Evolutionary conservation across 1,139 yeast species (phyloP), one percentile per base, ranked within the genome.

Genomic region (Yamadazyma sp.): DNA sequence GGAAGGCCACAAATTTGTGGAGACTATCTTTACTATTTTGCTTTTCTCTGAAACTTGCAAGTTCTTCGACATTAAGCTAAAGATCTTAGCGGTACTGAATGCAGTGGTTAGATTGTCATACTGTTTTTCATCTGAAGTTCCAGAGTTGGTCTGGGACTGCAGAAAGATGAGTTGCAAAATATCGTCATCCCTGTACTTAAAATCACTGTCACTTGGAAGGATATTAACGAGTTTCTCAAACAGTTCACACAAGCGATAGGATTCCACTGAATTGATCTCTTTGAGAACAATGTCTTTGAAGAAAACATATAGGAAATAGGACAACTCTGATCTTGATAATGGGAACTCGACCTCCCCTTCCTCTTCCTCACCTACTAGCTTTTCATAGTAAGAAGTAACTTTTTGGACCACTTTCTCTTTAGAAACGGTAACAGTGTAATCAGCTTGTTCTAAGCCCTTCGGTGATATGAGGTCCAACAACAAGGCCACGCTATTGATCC

Each of bases 391-490:
- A 42, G 44, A 3, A 61, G 28, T 4, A 62, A 58, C 11, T 53
- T 58, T 8, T 9, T 46, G 28, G 27, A 43, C 40, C 14, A 53
- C 38, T 1, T 22, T 42, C 7, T 67, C 17, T 15, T 26, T 16
- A 17, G 27, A 20, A 14, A 34, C 5, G 2, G 4, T n/a, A 4
- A 6, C 16, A 2, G 31, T 34, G 12, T 17, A 17, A 12, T 33
- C 15, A 16, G 10, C 23, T 5, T 17, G 14, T 6, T 34, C 32
- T 16, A 18, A 34, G 4, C 44, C 44, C 34, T 85, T 64, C 34
- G 74, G 78, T 0, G 94, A 87, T 16, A 83, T 73, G 36, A 78
- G 56, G 3, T 66, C 66, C 5, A 79, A 46, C 17, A 81, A 50
- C 1, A 55, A 42, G 15, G 66, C 63, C 5, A 79, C 58, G 7